Base-by-base conservation (phyloP, 2,329 filamentous ascomycete genomes). In the Fusarium sp. region DNA sequence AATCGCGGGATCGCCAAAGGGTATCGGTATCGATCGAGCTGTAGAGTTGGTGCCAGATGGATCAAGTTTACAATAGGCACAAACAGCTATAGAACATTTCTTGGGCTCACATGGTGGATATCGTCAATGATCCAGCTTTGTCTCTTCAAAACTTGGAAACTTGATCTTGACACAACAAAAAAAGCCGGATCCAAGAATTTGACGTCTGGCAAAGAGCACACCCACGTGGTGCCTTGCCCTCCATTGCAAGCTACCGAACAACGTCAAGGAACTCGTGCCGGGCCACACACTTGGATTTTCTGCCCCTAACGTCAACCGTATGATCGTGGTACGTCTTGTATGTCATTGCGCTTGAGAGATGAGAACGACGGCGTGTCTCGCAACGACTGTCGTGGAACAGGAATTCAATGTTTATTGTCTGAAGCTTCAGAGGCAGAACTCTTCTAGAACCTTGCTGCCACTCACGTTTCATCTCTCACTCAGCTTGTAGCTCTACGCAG, bases 171-270 rank as follows among this genome's bases (percentile, higher is more conserved):
- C 44, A 60, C 23, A 28, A 38, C 11, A 52, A 37, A 43, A 28
- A 52, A 69, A 68, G 57, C 60, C 54, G 43, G 44, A 72, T 30
- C 70, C 60, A 73, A 66, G 53, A n/a, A 47, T 46, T 56, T 52
- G 66, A 64, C 60, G 62, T 74, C 64, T 74, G 65, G 64, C 58
- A 60, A 49, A 50, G 53, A 67, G 43, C 64, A 53, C 60, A 52
- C 65, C 75, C 75, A 77, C 75, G 75, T 77, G 75, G 75, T 77
- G 71, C 44, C 46, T 47, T 37, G 49, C 68, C 71, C 71, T 73
- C 71, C 59, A 71, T 76, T 60, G 62, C 68, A 47, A 69, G 60
- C 64, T 71, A 69, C 47, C 59, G 65, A 73, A 62, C 33, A 59
- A 75, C 60, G 63, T 58, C 49, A 43, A 62, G 46, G 59, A 65